Base-by-base conservation (phyloP, 176 grass and related monocot genomes). In the Alopecurus myosuroides region DNA sequence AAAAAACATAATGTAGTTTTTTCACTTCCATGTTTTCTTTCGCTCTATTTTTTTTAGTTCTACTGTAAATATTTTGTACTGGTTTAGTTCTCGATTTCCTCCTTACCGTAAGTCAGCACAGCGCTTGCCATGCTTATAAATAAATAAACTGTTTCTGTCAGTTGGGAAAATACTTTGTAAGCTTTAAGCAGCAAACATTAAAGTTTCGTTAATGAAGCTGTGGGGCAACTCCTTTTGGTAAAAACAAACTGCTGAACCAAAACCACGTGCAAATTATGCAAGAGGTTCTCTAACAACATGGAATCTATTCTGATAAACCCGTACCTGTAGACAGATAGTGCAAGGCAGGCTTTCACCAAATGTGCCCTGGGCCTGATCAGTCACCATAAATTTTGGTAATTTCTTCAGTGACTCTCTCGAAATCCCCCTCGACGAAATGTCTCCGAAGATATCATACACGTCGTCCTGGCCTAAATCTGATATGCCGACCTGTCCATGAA, bases 251-350 rank as follows among this genome's bases (percentile, higher is more conserved):
- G 26, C 26, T 64, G 34, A 61, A 71, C 34, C 30, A 50, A 68
- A 75, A 23, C 35, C 33, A 76, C 29, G n/a, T 31, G 70, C 50
- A 49, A 48, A 46, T 36, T 67, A 19, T 50, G 76, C 30, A 58
- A 76, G 11, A 28, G 5, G 9, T 34, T 77, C 40, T 3, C 9
- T n/a, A 1, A 80, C 9, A 79, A 46, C 20, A 74, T n/a, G 22
- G 70, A 66, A 4, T 11, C 6, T 22, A 2, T 70, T 33, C 45
- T 31, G 48, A 30, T 68, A 75, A 12, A n/a, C n/a, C 18, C 57
- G 14, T 92, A 94, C 94, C 94, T 97, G 94, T 84, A 97, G 81
- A 80, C 94, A 97, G 65, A 97, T 92, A 30, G 89, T 73, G 70
- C 94, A 97, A 26, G 88, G 82, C 80, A 87, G 44, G 78, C 85